These are phyloP conservation scores for Uronychia binucleata DNA, from an alignment of 73 alveolate species.

Conservation along the genomic window DNA sequence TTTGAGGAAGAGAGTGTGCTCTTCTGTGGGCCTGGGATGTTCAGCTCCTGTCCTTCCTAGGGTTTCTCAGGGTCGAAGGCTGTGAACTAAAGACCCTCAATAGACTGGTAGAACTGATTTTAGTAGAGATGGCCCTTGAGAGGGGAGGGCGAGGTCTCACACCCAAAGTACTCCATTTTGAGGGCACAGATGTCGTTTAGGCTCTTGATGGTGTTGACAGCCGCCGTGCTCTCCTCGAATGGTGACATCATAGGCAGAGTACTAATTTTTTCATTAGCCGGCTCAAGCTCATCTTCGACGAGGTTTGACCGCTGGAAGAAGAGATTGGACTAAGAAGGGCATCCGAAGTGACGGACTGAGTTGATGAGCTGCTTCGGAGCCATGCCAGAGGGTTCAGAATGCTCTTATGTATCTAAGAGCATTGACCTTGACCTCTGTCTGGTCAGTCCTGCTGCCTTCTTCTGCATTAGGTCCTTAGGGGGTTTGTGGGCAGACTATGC, in stretches of 20 bases:
- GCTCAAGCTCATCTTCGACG: not conserved
- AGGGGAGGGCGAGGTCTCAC: no score
- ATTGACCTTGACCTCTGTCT: not conserved
- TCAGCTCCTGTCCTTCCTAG: not conserved
- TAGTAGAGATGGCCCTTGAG: no score
- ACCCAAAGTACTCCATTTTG: not conserved
- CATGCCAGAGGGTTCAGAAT: no score
- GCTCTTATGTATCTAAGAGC: not conserved
- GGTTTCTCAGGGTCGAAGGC: not conserved
- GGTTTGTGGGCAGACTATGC: no score
- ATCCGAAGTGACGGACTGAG: not conserved
- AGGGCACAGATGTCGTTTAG: not conserved
- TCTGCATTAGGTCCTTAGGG: not conserved
- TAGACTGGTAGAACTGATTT: no score
- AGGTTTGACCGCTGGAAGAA: not conserved
- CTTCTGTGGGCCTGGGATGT: not conserved
- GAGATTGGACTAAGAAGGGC: not conserved
- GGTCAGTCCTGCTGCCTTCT: not conserved
- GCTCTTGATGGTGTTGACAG: not conserved
- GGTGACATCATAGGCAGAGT: conserved; percentile 1
- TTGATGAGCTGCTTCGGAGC: not conserved
- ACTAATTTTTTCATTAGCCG: not conserved
- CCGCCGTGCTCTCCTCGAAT: not conserved
- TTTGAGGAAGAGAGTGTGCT: not conserved
- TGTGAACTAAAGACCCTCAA: no score